Evolutionary conservation across 2,329 filamentous ascomycete genomes (phyloP).

Genomic region (Drechslerella dactyloides): DNA sequence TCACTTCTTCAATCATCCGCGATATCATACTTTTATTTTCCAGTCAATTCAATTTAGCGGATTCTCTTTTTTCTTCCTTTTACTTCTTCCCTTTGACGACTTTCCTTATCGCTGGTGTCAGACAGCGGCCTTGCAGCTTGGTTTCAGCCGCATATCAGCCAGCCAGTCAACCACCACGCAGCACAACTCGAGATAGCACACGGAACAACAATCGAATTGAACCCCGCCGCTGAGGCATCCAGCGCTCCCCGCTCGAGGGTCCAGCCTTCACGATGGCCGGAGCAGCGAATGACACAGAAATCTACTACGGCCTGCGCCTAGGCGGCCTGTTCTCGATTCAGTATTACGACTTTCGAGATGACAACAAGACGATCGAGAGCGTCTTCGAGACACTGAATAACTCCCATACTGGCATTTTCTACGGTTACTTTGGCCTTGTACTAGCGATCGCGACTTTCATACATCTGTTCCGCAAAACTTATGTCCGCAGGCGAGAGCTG

Average conservation of each 20-base stretch:
- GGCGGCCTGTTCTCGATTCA: slow-evolving; percentile 36
- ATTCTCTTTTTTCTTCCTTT: not conserved
- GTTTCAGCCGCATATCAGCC: slow-evolving; percentile 45
- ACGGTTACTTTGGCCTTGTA: slow-evolving; percentile 43
- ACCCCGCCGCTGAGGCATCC: not conserved
- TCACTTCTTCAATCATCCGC: slow-evolving; percentile 1
- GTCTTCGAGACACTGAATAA: slow-evolving; percentile 50
- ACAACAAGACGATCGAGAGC: slow-evolving; percentile 44
- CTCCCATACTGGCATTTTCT: slow-evolving; percentile 46
- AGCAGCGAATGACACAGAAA: slow-evolving; percentile 41
- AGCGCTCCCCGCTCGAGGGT: slow-evolving; percentile 31
- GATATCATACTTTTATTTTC: no score
- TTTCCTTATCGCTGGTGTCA: slow-evolving; percentile 26
- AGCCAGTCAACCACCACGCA: not conserved
- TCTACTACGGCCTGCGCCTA: slow-evolving; percentile 48
- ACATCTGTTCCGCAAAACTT: slow-evolving; percentile 42
- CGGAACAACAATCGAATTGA: not conserved
- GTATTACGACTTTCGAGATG: slow-evolving; percentile 40
- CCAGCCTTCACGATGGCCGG: slow-evolving; percentile 12
- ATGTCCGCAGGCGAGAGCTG: slow-evolving; percentile 25
- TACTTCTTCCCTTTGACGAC: slow-evolving; percentile 20
- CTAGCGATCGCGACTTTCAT: slow-evolving; percentile 18
- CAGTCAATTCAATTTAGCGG: slow-evolving; percentile 16
- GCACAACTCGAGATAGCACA: not conserved
- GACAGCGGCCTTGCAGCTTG: slow-evolving; percentile 2